phyloP scores from a whole-genome alignment of 371 early-diverging fungal genomes.

The Mucor sp. region DNA sequence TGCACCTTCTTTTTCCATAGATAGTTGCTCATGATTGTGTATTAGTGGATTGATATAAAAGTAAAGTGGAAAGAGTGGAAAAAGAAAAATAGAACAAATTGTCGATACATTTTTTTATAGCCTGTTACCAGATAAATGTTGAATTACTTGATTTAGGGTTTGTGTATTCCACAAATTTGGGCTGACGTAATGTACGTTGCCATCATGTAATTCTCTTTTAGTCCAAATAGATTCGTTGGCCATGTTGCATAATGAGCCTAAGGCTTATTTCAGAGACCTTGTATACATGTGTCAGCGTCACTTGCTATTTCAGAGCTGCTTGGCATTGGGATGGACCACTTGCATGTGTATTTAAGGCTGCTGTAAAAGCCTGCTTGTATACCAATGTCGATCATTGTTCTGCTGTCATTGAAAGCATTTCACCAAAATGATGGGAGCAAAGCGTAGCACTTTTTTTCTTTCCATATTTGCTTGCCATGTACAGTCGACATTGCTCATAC shows the following conservation, averaged over 20 bases:
- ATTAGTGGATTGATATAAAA: background rate
- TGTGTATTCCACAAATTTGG: background rate
- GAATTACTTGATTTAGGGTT: conserved; percentile 1
- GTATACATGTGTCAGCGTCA: background rate
- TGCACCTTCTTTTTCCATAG: conserved; percentile 16
- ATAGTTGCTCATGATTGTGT: conserved; percentile 5
- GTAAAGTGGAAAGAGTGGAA: background rate
- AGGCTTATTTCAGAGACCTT: background rate
- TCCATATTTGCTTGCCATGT: background rate
- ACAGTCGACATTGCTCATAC: no score
- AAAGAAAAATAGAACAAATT: conserved; percentile 1
- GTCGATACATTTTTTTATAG: background rate
- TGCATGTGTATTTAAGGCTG: background rate
- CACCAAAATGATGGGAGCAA: background rate
- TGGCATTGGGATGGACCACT: background rate
- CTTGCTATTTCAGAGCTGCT: background rate
- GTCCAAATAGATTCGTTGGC: background rate
- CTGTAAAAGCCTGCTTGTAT: no score
- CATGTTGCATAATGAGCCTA: background rate
- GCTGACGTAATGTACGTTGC: background rate
- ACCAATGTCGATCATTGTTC: background rate
- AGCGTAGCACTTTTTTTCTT: background rate
- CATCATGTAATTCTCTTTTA: background rate
- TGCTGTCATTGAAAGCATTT: background rate
- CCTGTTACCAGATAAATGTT: background rate